Evolutionary conservation across 1,139 yeast genomes (phyloP).

Genomic region (Zygoascus sp.): DNA sequence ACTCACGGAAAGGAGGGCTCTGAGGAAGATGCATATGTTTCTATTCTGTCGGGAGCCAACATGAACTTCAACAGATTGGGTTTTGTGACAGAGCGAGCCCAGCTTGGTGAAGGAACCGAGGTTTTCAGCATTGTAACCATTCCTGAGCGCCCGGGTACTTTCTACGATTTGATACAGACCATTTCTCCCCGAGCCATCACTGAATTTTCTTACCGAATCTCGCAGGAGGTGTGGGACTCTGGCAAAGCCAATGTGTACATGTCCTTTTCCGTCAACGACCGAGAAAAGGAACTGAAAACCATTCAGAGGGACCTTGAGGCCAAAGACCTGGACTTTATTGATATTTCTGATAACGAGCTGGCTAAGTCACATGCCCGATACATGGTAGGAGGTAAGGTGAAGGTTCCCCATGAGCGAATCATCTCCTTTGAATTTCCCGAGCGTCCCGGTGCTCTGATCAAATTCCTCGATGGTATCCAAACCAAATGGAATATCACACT

Average conservation of each 20-base stretch:
- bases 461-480: slow-evolving; percentile 66
- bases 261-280: slow-evolving; percentile 77
- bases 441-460: slow-evolving; percentile 87
- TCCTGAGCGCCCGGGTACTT: slow-evolving; percentile 91
- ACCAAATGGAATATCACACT: slow-evolving; percentile 86
- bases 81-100: slow-evolving; percentile 97
- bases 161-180: slow-evolving; percentile 64
- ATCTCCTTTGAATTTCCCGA: slow-evolving; percentile 94
- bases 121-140: slow-evolving; percentile 85
- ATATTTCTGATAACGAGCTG: slow-evolving; percentile 85
- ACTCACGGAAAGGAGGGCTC: slow-evolving; percentile 50
- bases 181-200: slow-evolving; percentile 86
- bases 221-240: slow-evolving; percentile 37
- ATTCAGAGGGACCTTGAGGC: slow-evolving; percentile 42
- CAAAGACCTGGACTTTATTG: slow-evolving; percentile 52
- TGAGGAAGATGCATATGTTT: slow-evolving; percentile 52
- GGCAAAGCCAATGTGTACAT: slow-evolving; percentile 70
- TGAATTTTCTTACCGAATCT: slow-evolving; percentile 84
- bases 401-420: slow-evolving; percentile 66
- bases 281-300: slow-evolving; percentile 51
- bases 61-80: slow-evolving; percentile 96
- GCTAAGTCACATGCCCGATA: slow-evolving; percentile 97
- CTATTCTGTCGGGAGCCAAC: slow-evolving; percentile 91
- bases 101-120: slow-evolving; percentile 95
- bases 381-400: slow-evolving; percentile 82